These are phyloP conservation scores for Phoma sp. DNA, from an alignment of 2,329 filamentous ascomycete species.

Conservation along the genomic window DNA sequence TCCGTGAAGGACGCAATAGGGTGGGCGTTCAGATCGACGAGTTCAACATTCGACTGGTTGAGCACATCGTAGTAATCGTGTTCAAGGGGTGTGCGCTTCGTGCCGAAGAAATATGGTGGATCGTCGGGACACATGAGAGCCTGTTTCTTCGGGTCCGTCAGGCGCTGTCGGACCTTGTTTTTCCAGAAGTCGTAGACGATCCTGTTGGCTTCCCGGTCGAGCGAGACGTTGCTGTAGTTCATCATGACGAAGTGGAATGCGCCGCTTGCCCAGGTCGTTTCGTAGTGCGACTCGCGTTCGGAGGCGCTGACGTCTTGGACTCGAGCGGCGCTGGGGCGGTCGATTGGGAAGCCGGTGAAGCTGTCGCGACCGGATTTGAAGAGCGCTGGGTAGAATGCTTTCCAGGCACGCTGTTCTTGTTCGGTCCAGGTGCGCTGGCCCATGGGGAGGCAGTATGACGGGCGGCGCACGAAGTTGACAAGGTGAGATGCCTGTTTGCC, in stretches of 20 bases:
- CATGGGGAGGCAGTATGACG: conserved; percentile 38
- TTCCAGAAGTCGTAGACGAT: conserved; percentile 58
- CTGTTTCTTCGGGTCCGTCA: conserved; percentile 50
- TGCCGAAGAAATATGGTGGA: conserved; percentile 51
- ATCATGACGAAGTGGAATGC: conserved; percentile 49
- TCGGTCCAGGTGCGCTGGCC: conserved; percentile 26
- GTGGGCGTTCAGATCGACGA: conserved; percentile 51
- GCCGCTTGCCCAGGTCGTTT: conserved; percentile 41
- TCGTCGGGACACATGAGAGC: conserved; percentile 51
- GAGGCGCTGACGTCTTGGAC: conserved; percentile 23
- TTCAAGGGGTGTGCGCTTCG: conserved; percentile 50
- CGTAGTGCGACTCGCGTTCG: conserved; percentile 27
- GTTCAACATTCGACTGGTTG: conserved; percentile 55
- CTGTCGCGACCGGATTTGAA: conserved; percentile 22
- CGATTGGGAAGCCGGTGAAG: conserved; percentile 28
- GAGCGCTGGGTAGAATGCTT: conserved; percentile 36
- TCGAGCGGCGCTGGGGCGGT: conserved; percentile 3
- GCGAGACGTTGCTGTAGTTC: conserved; percentile 45
- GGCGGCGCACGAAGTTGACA: conserved; percentile 30
- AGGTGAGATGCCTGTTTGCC: conserved; percentile 30
- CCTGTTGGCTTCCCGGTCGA: conserved; percentile 49
- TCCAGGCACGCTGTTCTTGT: conserved; percentile 30
- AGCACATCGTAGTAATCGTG: conserved; percentile 52
- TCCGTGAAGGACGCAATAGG: conserved; percentile 57
- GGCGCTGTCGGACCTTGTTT: conserved; percentile 48